Percentiles rank a stretch among this genome's conserved stretches.
phyloP scores from a whole-genome alignment of 352 stramenopile genomes.

The Phytophthora macrochlamydospora region DNA sequence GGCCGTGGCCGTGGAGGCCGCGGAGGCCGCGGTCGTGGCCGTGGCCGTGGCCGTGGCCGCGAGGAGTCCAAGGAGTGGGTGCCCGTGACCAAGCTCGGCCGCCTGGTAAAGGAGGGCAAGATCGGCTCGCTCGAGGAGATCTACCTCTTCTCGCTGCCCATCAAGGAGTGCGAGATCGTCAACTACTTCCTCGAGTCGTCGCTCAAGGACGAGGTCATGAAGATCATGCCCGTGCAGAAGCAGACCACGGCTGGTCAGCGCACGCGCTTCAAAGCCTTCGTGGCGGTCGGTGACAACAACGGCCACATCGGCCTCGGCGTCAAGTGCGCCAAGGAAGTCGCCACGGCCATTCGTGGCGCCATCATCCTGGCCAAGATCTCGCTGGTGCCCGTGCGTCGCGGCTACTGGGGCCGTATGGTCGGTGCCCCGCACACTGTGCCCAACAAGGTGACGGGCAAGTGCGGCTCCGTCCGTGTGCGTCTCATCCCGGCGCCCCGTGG shows the following conservation, averaged over 20 bases:
- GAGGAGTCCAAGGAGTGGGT: conserved; percentile 97
- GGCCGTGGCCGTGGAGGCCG: conserved; percentile 89
- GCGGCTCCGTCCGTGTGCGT: conserved; percentile 98
- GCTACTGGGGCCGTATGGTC: conserved; percentile 98
- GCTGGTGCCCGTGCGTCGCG: conserved; percentile 97
- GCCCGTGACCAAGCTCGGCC: conserved; percentile 99
- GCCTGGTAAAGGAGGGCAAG: conserved; percentile 99
- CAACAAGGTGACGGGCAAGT: conserved; percentile 99
- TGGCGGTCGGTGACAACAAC: conserved; percentile 98
- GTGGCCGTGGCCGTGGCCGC: conserved; percentile 85
- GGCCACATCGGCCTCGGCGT: conserved; percentile 99
- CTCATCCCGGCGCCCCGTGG: conserved; percentile 98
- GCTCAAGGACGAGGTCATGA: conserved; percentile 99
- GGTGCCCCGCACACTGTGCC: conserved; percentile 96
- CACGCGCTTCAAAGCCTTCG: conserved; percentile 99
- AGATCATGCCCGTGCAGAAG: conserved; percentile 99
- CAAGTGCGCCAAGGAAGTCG: conserved; percentile 99
- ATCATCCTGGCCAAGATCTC: conserved; percentile 99
- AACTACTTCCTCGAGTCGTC: conserved; percentile 98
- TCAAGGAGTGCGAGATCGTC: conserved; percentile 99
- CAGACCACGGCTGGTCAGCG: conserved; percentile 99
- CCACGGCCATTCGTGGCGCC: conserved; percentile 98
- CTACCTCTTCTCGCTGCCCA: conserved; percentile 99
- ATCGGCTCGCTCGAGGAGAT: conserved; percentile 99
- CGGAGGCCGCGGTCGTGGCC: conserved; percentile 82